These are phyloP conservation scores for Aureobasidium sp. DNA, from an alignment of 2,329 filamentous ascomycete species.

Conservation along the genomic window DNA sequence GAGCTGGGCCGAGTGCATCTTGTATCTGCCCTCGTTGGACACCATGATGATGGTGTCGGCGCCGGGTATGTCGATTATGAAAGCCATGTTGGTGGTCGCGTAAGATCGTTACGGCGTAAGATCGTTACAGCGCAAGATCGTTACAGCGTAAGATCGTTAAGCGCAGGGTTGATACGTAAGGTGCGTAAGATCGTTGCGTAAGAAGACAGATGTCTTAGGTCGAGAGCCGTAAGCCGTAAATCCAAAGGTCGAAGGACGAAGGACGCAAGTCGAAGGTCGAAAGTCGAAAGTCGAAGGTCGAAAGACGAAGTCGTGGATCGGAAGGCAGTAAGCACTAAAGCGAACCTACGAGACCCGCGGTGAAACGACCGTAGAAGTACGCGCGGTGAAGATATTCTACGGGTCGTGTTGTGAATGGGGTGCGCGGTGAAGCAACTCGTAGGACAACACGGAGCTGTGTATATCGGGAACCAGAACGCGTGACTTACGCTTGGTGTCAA, in stretches of 20 bases:
- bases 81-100: not conserved
- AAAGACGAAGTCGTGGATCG: no score
- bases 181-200: not conserved
- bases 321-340: not conserved
- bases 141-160: not conserved
- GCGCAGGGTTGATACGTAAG: not conserved
- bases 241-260: not conserved
- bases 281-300: not conserved
- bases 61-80: conserved; percentile 19
- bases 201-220: no score
- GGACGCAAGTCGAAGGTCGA: not conserved
- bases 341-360: not conserved
- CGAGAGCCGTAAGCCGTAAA: not conserved
- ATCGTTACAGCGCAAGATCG: not conserved
- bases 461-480: not conserved
- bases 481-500: not conserved
- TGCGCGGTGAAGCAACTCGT: not conserved
- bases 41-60: conserved; percentile 34
- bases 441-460: not conserved
- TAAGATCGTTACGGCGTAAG: not conserved
- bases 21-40: conserved; percentile 27
- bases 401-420: not conserved
- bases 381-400: not conserved
- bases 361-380: not conserved
- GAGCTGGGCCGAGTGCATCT: conserved; percentile 32